phyloP scores from a whole-genome alignment of 2,329 filamentous ascomycete species.

The Ophiostoma perfectum region DNA sequence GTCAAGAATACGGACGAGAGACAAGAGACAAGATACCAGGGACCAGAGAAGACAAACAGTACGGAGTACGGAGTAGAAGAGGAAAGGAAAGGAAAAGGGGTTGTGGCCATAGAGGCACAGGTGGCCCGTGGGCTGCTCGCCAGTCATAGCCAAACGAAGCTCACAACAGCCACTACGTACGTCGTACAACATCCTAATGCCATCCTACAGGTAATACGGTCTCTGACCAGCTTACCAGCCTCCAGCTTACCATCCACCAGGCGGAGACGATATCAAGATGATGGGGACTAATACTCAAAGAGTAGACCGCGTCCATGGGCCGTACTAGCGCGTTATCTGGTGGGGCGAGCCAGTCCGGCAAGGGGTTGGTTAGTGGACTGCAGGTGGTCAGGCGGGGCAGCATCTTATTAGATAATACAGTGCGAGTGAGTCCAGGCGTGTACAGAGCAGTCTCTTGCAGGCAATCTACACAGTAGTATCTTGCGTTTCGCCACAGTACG shows the following conservation, averaged over 20 bases:
- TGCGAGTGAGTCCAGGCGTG: not conserved
- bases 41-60: too few species aligned
- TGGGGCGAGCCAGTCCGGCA: constrained; percentile 2
- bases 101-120: not conserved
- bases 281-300: too few species aligned
- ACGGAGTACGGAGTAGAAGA: too few species aligned
- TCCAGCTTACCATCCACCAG: not conserved
- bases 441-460: not conserved
- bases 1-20: too few species aligned
- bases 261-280: not conserved
- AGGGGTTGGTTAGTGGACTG: not conserved
- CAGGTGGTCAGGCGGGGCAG: not conserved
- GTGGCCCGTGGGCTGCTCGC: too few species aligned
- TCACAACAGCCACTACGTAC: too few species aligned
- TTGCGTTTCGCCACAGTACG: not conserved
- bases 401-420: not conserved
- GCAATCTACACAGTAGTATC: not conserved
- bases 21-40: too few species aligned
- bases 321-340: not conserved
- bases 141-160: too few species aligned
- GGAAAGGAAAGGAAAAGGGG: not conserved
- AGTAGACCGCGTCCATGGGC: not conserved
- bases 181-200: too few species aligned
- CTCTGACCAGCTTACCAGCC: too few species aligned
- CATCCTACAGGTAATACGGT: too few species aligned